Base-by-base conservation (phyloP, 2,329 filamentous ascomycete genomes). In the Cladobotryum mycophilum region DNA sequence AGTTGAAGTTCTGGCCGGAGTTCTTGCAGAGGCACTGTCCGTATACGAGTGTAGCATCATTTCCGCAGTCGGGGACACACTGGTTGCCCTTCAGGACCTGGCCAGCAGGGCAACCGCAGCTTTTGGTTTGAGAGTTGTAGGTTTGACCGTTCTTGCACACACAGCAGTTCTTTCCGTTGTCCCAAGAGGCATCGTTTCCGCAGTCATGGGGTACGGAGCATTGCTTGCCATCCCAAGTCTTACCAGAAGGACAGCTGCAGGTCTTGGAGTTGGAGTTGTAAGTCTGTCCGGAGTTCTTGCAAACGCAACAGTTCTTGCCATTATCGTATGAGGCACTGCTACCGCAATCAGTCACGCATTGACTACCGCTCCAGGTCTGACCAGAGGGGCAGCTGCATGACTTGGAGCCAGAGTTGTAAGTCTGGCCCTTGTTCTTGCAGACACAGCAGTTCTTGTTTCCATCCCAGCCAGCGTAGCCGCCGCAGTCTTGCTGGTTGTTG, bases 11-110 rank as follows among this genome's bases (percentile, higher is more conserved):
- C 17, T 48, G 15, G 17, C 53, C 51, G 5, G 46, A 15, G 1
- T 53, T 53, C 18, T 55, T 53, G 53, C 53, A 55, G 8, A 53
- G 48, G 42, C 53, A 55, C 30, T 41, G n/a, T 5, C 40, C 12
- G 25, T 7, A n/a, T 11, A 52, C 37, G 30, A 22, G 52, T 3
- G 22, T n/a, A 13, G 52, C 52, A 17, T 54, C 52, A 13, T 48
- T 48, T 13, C 52, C 52, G 22, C 52, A 54, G 30, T 52, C 38
- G 20, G 30, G 3, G 22, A n/a, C 36, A n/a, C 53, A 55, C 11
- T 45, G 9, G 6, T 46, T 46, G 2, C 41, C 45, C 5, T 43
- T 41, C 46, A 40, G 45, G 6, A 30, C 20, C 12, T 52, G 41
- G 17, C 48, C 48, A 4, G 35, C 1, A 18, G 51, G 51, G 35